Conservation (phyloP, 2,329 filamentous ascomycete genomes). For the Stachybotrys echinatus region DNA sequence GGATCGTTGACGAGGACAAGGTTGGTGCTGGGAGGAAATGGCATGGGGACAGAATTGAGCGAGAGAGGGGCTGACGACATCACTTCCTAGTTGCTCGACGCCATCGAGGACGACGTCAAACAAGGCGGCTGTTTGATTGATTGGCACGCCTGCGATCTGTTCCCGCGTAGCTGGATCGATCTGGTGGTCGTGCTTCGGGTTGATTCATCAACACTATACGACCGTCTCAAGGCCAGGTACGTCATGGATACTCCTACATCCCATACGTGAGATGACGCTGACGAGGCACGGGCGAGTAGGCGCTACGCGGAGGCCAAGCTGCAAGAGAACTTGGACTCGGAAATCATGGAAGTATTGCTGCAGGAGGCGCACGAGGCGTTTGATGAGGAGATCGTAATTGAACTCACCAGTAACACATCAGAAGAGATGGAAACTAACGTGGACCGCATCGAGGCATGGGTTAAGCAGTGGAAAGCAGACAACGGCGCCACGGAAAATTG, state of each 20-base stretch:
- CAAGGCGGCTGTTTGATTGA: slow-evolving; percentile 85
- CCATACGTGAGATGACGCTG: neutral
- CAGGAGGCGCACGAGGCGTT: slow-evolving; percentile 88
- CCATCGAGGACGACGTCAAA: slow-evolving; percentile 76
- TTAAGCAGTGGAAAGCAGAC: slow-evolving; percentile 75
- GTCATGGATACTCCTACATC: no score
- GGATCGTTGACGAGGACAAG: slow-evolving; percentile 96
- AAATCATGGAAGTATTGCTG: slow-evolving; percentile 93
- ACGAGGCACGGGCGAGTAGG: slow-evolving; percentile 30
- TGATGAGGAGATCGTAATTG: slow-evolving; percentile 81
- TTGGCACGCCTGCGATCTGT: slow-evolving; percentile 97
- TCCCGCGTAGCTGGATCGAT: slow-evolving; percentile 90
- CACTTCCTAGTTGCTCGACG: slow-evolving; percentile 65
- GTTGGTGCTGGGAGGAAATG: slow-evolving; percentile 35
- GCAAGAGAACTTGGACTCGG: slow-evolving; percentile 92
- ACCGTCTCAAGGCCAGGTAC: slow-evolving; percentile 71
- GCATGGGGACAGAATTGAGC: neutral
- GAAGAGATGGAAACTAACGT: slow-evolving; percentile 88
- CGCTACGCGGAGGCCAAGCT: slow-evolving; percentile 83
- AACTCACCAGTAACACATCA: slow-evolving; percentile 73
- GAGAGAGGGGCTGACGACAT: slow-evolving; percentile 8
- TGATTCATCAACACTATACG: slow-evolving; percentile 75
- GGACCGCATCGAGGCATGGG: slow-evolving; percentile 76
- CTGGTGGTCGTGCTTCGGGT: slow-evolving; percentile 87
- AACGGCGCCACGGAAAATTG: slow-evolving; percentile 18